These are phyloP conservation scores for Leptographium wingfieldii DNA, from an alignment of 2,329 filamentous ascomycete genomes.

Conservation along the genomic window DNA sequence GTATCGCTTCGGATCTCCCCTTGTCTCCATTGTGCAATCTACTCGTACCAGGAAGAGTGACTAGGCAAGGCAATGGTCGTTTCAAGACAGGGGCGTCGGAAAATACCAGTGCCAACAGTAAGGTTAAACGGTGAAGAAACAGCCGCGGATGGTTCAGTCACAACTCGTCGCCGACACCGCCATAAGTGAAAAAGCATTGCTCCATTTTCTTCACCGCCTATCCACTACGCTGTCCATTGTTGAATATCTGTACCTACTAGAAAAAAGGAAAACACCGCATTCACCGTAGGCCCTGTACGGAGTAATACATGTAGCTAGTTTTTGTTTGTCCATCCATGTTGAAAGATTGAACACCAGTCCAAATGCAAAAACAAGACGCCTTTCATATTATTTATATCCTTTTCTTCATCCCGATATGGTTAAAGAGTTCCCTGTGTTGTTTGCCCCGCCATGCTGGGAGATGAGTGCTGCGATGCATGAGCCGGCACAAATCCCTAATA, in stretches of 20 bases:
- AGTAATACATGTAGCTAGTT: not conserved
- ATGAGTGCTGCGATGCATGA: not conserved
- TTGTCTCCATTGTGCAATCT: not conserved
- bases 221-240: not conserved
- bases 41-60: not conserved
- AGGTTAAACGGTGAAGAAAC: not conserved
- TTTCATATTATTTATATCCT: not conserved
- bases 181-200: not conserved
- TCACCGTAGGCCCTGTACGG: not conserved
- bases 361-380: conserved; percentile 1
- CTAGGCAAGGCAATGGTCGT: not conserved
- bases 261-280: not conserved
- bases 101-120: not conserved
- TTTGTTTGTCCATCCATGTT: conserved; percentile 11
- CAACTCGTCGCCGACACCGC: not conserved
- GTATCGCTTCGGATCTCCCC: not conserved
- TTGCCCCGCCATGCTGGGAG: not conserved
- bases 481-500: conserved; percentile 21
- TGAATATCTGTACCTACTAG: not conserved
- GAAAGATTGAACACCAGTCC: conserved; percentile 11
- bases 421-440: not conserved
- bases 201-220: not conserved
- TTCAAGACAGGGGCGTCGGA: not conserved
- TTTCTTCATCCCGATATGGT: not conserved
- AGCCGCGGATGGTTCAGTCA: not conserved